Conservation (phyloP, 2,329 filamentous ascomycete genomes). For the Boeremia exigua region DNA sequence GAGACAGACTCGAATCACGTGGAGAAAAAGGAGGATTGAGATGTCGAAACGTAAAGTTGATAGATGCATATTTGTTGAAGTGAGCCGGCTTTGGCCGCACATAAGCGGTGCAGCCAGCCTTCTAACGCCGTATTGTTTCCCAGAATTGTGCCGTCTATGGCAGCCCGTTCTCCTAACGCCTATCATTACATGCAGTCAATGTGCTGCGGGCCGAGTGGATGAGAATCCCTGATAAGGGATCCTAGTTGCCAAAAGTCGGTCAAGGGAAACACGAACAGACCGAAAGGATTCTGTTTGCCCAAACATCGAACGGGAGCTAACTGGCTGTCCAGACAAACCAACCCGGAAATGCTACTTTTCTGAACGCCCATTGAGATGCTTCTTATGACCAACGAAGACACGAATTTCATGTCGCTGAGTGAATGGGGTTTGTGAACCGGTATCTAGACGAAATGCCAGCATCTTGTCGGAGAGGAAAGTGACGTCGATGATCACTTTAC, state of each 20-base stretch:
- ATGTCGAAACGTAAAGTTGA: background rate
- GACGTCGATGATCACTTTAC: constrained; percentile 18
- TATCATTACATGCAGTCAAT: constrained; percentile 18
- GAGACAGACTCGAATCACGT: background rate
- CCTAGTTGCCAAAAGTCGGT: constrained; percentile 1
- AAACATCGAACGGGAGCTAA: constrained; percentile 14
- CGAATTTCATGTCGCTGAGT: constrained; percentile 1
- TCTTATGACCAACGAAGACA: background rate
- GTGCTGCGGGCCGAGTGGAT: constrained; percentile 2
- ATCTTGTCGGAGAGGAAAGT: constrained; percentile 9
- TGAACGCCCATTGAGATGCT: constrained; percentile 29
- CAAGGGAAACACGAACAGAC: background rate
- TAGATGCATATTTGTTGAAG: background rate
- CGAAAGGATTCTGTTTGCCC: constrained; percentile 1
- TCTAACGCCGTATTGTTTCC: constrained; percentile 20
- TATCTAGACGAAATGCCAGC: constrained; percentile 16
- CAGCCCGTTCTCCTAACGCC: constrained; percentile 13
- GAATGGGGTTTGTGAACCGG: background rate
- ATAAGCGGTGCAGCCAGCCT: background rate
- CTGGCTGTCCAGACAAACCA: constrained; percentile 17
- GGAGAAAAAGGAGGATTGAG: background rate
- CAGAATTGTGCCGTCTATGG: constrained; percentile 15
- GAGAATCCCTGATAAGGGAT: background rate
- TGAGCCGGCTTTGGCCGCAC: constrained; percentile 4
- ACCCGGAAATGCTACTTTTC: constrained; percentile 16